These are phyloP conservation scores for Tricholoma bakamatsutake DNA, from an alignment of 768 basidiomycete genomes.

Conservation along the genomic window DNA sequence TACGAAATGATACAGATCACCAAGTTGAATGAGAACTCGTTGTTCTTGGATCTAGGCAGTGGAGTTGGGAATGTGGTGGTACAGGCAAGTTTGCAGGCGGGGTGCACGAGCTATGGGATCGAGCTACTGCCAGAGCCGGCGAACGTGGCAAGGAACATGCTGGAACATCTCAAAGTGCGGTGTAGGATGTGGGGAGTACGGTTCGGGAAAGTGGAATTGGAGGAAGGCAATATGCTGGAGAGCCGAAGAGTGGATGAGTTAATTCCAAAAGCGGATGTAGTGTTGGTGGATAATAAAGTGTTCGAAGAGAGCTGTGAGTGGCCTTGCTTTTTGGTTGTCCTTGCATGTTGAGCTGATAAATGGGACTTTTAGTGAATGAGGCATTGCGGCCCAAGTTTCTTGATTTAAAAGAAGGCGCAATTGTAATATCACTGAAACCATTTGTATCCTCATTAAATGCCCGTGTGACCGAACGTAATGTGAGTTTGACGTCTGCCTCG, in stretches of 20 bases:
- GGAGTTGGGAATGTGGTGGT: constrained; percentile 84
- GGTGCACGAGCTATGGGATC: constrained; percentile 72
- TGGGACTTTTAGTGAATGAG: constrained; percentile 63
- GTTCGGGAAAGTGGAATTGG: constrained; percentile 69
- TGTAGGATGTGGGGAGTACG: constrained; percentile 89
- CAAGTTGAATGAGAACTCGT: constrained; percentile 49
- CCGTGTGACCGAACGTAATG: constrained; percentile 80
- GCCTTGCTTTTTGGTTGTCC: background rate
- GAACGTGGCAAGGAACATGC: constrained; percentile 69
- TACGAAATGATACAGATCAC: constrained; percentile 62
- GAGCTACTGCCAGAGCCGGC: constrained; percentile 78
- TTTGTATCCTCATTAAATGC: constrained; percentile 71
- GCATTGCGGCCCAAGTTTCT: constrained; percentile 84
- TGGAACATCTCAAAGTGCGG: constrained; percentile 66
- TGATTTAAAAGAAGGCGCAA: constrained; percentile 90
- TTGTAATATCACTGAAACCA: constrained; percentile 82
- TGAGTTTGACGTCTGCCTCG: constrained; percentile 26
- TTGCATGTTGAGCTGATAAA: constrained; percentile 5
- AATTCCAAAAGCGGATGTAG: constrained; percentile 80
- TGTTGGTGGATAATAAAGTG: constrained; percentile 86
- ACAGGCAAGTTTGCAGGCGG: constrained; percentile 77
- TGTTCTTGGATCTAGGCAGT: constrained; percentile 81
- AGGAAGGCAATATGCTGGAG: constrained; percentile 82
- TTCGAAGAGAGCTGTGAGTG: constrained; percentile 68
- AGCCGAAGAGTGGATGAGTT: constrained; percentile 61